Evolutionary conservation across 164 flowering plant genomes (phyloP), one percentile per base, ranked within the genome.

Genomic region (Amborella trichopoda): DNA sequence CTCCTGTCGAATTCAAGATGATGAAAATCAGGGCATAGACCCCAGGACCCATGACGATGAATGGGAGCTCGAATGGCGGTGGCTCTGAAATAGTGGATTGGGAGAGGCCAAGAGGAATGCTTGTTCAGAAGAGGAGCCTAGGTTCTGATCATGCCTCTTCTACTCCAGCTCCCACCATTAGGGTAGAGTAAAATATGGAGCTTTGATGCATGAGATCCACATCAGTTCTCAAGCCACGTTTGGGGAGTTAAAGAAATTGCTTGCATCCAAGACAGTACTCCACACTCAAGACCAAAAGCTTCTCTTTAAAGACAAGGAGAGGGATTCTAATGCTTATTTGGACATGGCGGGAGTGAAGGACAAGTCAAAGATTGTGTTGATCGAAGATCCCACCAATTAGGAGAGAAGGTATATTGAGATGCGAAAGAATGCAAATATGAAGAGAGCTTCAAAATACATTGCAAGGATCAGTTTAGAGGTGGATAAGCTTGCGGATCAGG

Each of bases 51-150:
- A 63, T 55, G 41, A 38, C 41, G 16, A 38, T 38, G 41, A 6
- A 38, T 22, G 41, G 41, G 17, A 38, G 44, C 18, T n/a, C n/a
- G n/a, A 9, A 42, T 3, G 36, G 6, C 24, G 63, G 59, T 3
- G 69, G 56, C 42, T 12, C 53, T 20, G 49, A 40, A 46, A 47
- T 40, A 39, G 56, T 43, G 23, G 81, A 80, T 11, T 87, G 96
- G 95, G 99, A 91, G 74, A 58, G 99, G 50, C 96, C 99, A 1
- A 83, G 96, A 20, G 99, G 99, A 50, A 93, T 93, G 99, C 54
- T 93, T 60, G 99, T 93, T 0, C 99, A 93, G 87, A 83, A 65
- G 54, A 59, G 99, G 6, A 52, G 49, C 22, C 57, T 68, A 6
- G 87, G 76, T 23, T 63, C 76, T 4, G 87, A 84, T 46, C 68